Percentiles rank a stretch among this genome's conserved stretches.
Evolutionary conservation across 495 filamentous ascomycete species (phyloP).

Genomic region (Gamarada debralockiae): DNA sequence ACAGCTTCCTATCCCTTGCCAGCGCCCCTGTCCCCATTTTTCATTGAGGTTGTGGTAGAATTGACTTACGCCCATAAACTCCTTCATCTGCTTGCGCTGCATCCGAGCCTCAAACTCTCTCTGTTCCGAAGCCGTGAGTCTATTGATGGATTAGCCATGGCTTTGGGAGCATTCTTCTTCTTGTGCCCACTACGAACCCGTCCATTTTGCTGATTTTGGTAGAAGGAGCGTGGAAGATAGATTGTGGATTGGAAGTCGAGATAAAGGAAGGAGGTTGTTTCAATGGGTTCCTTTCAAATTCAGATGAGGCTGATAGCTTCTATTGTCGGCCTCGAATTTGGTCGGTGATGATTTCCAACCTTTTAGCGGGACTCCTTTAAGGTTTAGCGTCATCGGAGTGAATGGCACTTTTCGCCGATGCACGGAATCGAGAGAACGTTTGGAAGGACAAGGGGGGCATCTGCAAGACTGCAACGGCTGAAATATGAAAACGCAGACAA

Average conservation of each 20-base stretch:
- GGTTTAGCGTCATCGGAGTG: too few species aligned
- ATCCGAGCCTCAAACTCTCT: conserved; percentile 88
- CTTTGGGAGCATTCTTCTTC: not conserved
- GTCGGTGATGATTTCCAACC: not conserved
- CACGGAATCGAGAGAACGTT: too few species aligned
- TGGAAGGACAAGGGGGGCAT: too few species aligned
- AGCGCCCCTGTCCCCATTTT: not conserved
- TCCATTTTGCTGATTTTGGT: conserved; percentile 17
- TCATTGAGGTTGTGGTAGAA: not conserved
- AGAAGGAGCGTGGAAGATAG: not conserved
- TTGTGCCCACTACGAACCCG: too few species aligned
- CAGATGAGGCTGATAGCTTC: conserved; percentile 5
- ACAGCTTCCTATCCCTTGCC: not conserved
- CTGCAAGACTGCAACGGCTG: too few species aligned
- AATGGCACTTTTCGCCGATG: too few species aligned
- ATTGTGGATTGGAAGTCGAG: not conserved
- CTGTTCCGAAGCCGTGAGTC: conserved; percentile 78
- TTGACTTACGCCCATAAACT: conserved; percentile 85
- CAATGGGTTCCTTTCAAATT: not conserved
- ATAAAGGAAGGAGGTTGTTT: not conserved
- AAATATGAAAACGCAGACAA: too few species aligned
- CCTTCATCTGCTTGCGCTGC: conserved; percentile 96
- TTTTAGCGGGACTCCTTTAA: too few species aligned
- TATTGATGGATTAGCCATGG: conserved; percentile 12
- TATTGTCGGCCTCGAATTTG: conserved; percentile 1